Evolutionary conservation across 2,329 filamentous ascomycete genomes (phyloP), one percentile per base, ranked within the genome.

Genomic region (Penicillium glabrum): DNA sequence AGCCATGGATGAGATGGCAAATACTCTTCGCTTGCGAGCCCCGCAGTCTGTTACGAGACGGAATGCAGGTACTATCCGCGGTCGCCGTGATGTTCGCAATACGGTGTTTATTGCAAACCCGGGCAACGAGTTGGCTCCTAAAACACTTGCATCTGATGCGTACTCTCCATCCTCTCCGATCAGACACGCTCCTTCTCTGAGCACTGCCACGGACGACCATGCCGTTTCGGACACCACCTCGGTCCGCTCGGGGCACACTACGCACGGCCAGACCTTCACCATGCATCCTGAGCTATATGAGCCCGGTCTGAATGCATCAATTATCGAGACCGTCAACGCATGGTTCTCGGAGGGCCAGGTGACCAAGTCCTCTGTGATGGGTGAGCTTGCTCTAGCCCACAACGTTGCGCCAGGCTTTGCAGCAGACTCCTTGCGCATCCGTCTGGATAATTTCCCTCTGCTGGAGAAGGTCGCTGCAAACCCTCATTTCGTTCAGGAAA

Each of bases 381-480:
- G 95, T 56, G 93, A 99, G 76, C 86, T 99, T 64, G 95, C 93
- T 3, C 85, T 99, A 62, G 86, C 88, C 23, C 93, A 93, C 72
- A 95, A 95, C 61, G 57, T 69, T 37, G 46, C 65, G 53, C 54
- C 70, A 19, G 67, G 65, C 24, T 51, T 72, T 14, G 69, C 74
- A 23, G 73, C 76, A 52, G 77, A 78, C 23, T 75, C 73, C 2
- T 83, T 93, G 67, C 88, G 80, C 2, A 88, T 98, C 63, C 88
- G 90, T 21, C 85, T 99, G 58, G 91, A 96, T 68, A 95, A 96
- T 71, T 96, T 96, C 71, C 77, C 87, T 10, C 83, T 84, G n/a
- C 83, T 99, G 6, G 95, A 98, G 67, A 92, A 91, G 68, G 93
- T 99, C 55, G 93, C 92, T 0, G 92, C 93, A 1, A 99, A 99